Percentiles rank a stretch among this genome's conserved stretches.
Evolutionary conservation across 768 basidiomycete genomes (phyloP).

Genomic region (Imleria badia): DNA sequence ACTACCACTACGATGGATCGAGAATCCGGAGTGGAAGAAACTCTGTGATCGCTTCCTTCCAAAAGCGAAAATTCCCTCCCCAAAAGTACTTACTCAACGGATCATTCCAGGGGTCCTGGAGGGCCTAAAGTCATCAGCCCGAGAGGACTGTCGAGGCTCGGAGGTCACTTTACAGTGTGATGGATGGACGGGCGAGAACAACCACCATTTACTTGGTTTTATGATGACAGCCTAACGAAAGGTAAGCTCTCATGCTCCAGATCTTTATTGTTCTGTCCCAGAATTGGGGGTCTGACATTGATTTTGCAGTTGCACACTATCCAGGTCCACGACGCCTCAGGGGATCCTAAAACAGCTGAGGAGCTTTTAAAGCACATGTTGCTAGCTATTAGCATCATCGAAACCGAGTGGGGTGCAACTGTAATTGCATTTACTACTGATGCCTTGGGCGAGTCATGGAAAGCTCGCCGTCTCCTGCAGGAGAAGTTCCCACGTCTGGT

Average conservation of each 20-base stretch:
- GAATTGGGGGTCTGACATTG: no score
- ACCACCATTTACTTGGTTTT: constrained; percentile 34
- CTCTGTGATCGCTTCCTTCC: no score
- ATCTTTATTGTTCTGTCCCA: no score
- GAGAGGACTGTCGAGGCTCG: constrained; percentile 7
- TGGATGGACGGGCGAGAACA: constrained; percentile 39
- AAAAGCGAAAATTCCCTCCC: not conserved
- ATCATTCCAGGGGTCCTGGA: constrained; percentile 21
- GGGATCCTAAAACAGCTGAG: constrained; percentile 33
- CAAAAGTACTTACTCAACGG: not conserved
- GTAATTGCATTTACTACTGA: constrained; percentile 32
- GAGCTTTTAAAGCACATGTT: constrained; percentile 26
- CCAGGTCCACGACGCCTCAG: constrained; percentile 31
- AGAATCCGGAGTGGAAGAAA: not conserved
- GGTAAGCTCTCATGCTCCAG: not conserved
- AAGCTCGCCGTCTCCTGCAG: constrained; percentile 22
- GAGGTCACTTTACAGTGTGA: constrained; percentile 33
- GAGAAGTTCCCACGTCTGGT: constrained; percentile 27
- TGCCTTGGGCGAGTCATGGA: constrained; percentile 35
- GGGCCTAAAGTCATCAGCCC: not conserved
- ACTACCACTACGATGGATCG: constrained; percentile 2
- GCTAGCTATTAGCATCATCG: constrained; percentile 16
- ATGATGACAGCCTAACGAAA: constrained; percentile 25
- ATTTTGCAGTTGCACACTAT: constrained; percentile 34
- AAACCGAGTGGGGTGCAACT: constrained; percentile 23